These are phyloP conservation scores for Xylaria intraflava DNA, from an alignment of 495 filamentous ascomycete species.

Conservation along the genomic window DNA sequence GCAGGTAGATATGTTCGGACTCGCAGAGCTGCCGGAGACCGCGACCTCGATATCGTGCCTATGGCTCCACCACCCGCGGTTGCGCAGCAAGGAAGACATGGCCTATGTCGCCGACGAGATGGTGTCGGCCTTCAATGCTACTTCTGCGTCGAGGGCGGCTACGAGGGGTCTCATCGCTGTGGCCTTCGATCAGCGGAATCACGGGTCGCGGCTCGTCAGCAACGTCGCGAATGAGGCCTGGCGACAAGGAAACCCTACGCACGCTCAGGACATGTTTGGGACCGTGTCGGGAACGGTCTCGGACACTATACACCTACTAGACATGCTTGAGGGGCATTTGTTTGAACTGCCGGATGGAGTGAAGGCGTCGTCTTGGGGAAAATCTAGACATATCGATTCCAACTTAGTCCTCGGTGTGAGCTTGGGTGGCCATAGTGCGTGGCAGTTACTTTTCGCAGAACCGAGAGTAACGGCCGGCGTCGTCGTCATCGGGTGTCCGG, in stretches of 20 bases:
- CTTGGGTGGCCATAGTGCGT: conserved; percentile 82
- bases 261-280: conserved; percentile 41
- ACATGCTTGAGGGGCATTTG: conserved; percentile 67
- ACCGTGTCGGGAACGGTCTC: conserved; percentile 56
- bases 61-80: conserved; percentile 81
- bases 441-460: conserved; percentile 73
- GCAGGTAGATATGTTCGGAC: conserved; percentile 67
- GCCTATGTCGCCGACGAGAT: conserved; percentile 32
- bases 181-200: conserved; percentile 85
- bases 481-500: conserved; percentile 81
- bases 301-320: conserved; percentile 66
- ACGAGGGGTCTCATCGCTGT: conserved; percentile 62
- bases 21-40: conserved; percentile 57
- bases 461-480: conserved; percentile 68
- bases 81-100: conserved; percentile 66
- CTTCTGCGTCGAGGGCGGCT: neutral
- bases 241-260: conserved; percentile 69
- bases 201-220: conserved; percentile 63
- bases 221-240: conserved; percentile 62
- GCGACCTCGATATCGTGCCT: conserved; percentile 57
- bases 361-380: conserved; percentile 11
- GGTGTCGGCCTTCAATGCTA: conserved; percentile 30
- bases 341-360: conserved; percentile 47
- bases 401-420: conserved; percentile 76
- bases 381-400: conserved; percentile 47